Evolutionary conservation across 208 protist genomes (phyloP).

Genomic region (Trypanosoma lewisi): DNA sequence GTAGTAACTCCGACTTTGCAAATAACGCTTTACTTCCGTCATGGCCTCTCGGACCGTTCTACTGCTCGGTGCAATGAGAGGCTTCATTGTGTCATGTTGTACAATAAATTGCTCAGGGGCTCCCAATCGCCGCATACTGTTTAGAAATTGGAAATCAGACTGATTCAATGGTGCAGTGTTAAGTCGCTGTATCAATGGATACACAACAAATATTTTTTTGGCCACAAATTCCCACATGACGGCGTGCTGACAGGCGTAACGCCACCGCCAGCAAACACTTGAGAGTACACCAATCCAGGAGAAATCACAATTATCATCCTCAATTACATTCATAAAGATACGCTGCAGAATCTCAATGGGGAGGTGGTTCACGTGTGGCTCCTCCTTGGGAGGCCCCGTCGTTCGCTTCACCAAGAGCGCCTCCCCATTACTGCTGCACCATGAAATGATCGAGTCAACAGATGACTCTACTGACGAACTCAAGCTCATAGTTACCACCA

Average conservation of each 20-base stretch:
- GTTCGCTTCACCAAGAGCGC: not conserved
- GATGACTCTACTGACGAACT: constrained; percentile 16
- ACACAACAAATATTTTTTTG: constrained; percentile 67
- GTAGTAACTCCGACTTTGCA: constrained; percentile 58
- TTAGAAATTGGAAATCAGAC: constrained; percentile 41
- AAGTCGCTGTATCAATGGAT: constrained; percentile 64
- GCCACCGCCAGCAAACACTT: constrained; percentile 56
- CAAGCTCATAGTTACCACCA: constrained; percentile 8
- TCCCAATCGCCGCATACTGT: constrained; percentile 44
- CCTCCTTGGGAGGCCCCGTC: not conserved
- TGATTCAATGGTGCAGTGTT: constrained; percentile 39
- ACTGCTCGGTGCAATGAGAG: constrained; percentile 41
- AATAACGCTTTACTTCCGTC: constrained; percentile 53
- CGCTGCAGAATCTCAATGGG: constrained; percentile 59
- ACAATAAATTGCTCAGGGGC: constrained; percentile 41
- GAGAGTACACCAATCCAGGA: constrained; percentile 54
- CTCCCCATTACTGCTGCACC: not conserved
- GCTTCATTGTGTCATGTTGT: constrained; percentile 40
- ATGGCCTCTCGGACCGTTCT: constrained; percentile 40
- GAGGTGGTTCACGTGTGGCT: constrained; percentile 35
- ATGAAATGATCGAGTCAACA: constrained; percentile 1
- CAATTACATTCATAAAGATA: constrained; percentile 71
- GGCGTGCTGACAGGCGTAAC: constrained; percentile 48
- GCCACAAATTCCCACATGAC: constrained; percentile 70
- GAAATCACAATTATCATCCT: constrained; percentile 42